Evolutionary conservation across 495 filamentous ascomycete genomes (phyloP).

Genomic region (Tuber magnatum): DNA sequence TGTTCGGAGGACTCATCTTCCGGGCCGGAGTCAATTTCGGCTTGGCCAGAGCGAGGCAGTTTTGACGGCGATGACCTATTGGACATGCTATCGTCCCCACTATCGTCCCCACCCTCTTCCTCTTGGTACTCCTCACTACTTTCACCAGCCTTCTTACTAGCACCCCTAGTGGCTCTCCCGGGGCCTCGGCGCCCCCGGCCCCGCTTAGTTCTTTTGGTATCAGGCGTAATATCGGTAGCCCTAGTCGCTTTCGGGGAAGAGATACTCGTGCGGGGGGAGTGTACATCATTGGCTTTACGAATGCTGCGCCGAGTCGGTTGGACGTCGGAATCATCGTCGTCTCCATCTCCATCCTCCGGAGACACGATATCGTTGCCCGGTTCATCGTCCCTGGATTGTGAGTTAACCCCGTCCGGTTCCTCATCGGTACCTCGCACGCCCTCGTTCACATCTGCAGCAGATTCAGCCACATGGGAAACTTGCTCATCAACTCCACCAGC

Average conservation of each 20-base stretch:
- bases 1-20: constrained; percentile 35
- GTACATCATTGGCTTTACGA: background rate
- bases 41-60: constrained; percentile 19
- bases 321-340: constrained; percentile 43
- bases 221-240: background rate
- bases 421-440: background rate
- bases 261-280: background rate
- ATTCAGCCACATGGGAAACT: background rate
- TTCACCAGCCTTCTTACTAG: background rate
- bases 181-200: background rate
- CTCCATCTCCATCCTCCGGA: constrained; percentile 50
- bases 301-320: background rate
- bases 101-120: constrained; percentile 1
- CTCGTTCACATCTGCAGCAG: background rate
- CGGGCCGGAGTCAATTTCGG: background rate
- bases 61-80: constrained; percentile 23
- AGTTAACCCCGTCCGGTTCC: background rate
- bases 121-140: constrained; percentile 4
- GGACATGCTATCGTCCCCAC: constrained; percentile 9
- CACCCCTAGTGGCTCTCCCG: background rate
- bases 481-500: background rate
- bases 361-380: constrained; percentile 47
- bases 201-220: background rate
- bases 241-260: background rate
- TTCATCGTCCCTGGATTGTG: constrained; percentile 33